A percentile compares a stretch with the other conserved stretches of the same genome.
phyloP scores from a whole-genome alignment of 257 asterid genomes.

The Verbascum thapsus region DNA sequence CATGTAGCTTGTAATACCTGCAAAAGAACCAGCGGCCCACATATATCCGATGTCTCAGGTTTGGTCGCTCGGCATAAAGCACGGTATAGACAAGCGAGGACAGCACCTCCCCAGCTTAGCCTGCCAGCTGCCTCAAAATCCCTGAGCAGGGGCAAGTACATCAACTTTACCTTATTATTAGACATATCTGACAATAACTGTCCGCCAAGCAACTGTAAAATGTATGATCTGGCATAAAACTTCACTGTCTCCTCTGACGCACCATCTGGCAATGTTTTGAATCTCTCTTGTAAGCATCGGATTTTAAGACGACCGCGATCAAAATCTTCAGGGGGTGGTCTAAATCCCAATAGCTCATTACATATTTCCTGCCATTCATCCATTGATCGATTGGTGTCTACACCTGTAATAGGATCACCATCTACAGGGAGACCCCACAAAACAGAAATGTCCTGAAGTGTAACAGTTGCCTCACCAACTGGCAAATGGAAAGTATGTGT shows the following conservation, averaged over 20 bases:
- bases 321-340: slow-evolving; percentile 66
- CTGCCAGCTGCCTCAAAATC: slow-evolving; percentile 69
- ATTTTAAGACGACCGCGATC: slow-evolving; percentile 78
- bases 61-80: slow-evolving; percentile 77
- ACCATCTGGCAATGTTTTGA: slow-evolving; percentile 57
- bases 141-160: slow-evolving; percentile 76
- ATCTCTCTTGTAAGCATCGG: slow-evolving; percentile 65
- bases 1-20: slow-evolving; percentile 49
- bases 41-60: slow-evolving; percentile 78
- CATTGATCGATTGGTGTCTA: slow-evolving; percentile 67
- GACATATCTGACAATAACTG: slow-evolving; percentile 77
- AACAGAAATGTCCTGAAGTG: slow-evolving; percentile 68
- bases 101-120: slow-evolving; percentile 81
- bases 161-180: slow-evolving; percentile 77
- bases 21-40: slow-evolving; percentile 79
- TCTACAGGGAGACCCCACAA: slow-evolving; percentile 82
- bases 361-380: slow-evolving; percentile 83
- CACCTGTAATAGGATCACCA: slow-evolving; percentile 74
- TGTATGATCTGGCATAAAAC: slow-evolving; percentile 71
- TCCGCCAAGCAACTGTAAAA: slow-evolving; percentile 78
- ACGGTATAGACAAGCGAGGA: slow-evolving; percentile 71
- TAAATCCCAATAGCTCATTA: slow-evolving; percentile 65
- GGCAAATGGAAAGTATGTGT: slow-evolving; percentile 85
- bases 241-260: slow-evolving; percentile 59
- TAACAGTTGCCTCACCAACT: slow-evolving; percentile 75